phyloP scores from a whole-genome alignment of 2,329 filamentous ascomycete genomes.

The Penicillium sp. region DNA sequence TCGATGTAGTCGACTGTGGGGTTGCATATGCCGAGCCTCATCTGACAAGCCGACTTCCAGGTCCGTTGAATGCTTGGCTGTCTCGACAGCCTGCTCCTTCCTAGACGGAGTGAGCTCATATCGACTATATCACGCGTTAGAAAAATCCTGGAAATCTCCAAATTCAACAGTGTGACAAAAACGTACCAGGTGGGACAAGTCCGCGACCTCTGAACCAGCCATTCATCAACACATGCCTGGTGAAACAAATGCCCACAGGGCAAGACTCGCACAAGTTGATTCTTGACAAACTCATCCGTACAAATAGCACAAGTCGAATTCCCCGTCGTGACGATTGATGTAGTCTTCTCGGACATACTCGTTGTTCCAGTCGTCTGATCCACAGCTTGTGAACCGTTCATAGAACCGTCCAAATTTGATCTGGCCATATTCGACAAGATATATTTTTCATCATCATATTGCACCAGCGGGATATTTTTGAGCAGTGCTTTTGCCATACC shows the following conservation, averaged over 20 bases:
- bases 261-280: conserved; percentile 6
- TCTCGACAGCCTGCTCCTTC: background rate
- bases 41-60: background rate
- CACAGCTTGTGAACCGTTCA: background rate
- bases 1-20: background rate
- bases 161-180: background rate
- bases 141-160: background rate
- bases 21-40: background rate
- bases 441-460: conserved; percentile 1
- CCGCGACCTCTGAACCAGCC: conserved; percentile 4
- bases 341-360: background rate
- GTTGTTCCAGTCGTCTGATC: background rate
- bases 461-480: conserved; percentile 10
- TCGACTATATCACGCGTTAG: background rate
- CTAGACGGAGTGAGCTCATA: background rate
- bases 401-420: background rate
- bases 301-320: conserved; percentile 13
- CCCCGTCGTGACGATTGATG: background rate
- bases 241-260: conserved; percentile 10
- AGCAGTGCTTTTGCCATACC: conserved; percentile 5
- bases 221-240: conserved; percentile 6
- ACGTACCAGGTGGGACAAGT: conserved; percentile 8
- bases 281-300: conserved; percentile 11
- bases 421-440: background rate
- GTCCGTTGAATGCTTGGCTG: background rate